These are phyloP conservation scores for Globisporangium nagaii DNA, from an alignment of 352 stramenopile species.

Conservation along the genomic window DNA sequence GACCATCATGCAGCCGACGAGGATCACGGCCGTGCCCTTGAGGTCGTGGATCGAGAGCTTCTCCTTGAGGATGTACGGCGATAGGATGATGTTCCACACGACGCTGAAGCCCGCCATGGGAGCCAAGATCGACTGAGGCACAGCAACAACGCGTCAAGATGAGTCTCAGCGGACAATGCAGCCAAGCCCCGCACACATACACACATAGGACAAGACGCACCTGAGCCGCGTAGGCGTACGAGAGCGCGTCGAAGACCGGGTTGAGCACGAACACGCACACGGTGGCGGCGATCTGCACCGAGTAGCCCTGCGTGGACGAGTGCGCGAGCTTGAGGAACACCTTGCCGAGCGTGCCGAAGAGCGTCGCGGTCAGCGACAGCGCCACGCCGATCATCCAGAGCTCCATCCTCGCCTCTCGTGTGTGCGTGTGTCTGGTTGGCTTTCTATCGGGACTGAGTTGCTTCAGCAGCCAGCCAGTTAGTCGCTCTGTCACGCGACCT, in stretches of 20 bases:
- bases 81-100: slow-evolving; percentile 85
- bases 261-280: slow-evolving; percentile 82
- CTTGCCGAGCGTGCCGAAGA: slow-evolving; percentile 83
- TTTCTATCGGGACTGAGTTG: too few species aligned
- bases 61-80: slow-evolving; percentile 77
- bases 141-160: too few species aligned
- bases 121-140: slow-evolving; percentile 68
- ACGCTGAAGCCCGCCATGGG: slow-evolving; percentile 86
- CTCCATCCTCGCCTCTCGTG: not conserved
- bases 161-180: too few species aligned
- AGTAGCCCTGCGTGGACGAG: slow-evolving; percentile 46
- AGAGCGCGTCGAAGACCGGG: slow-evolving; percentile 82
- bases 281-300: slow-evolving; percentile 61
- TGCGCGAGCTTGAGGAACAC: slow-evolving; percentile 85
- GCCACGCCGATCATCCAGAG: slow-evolving; percentile 75
- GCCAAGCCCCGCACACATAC: slow-evolving; percentile 12
- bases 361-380: slow-evolving; percentile 74
- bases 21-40: slow-evolving; percentile 65
- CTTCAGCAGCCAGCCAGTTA: too few species aligned
- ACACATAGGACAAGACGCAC: slow-evolving; percentile 16
- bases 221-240: slow-evolving; percentile 82
- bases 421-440: not conserved
- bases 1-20: slow-evolving; percentile 70
- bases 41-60: slow-evolving; percentile 70
- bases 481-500: not conserved